Evolutionary conservation across 1,139 yeast genomes (phyloP).

Genomic region (Zygosaccharomyces pseudobailii): DNA sequence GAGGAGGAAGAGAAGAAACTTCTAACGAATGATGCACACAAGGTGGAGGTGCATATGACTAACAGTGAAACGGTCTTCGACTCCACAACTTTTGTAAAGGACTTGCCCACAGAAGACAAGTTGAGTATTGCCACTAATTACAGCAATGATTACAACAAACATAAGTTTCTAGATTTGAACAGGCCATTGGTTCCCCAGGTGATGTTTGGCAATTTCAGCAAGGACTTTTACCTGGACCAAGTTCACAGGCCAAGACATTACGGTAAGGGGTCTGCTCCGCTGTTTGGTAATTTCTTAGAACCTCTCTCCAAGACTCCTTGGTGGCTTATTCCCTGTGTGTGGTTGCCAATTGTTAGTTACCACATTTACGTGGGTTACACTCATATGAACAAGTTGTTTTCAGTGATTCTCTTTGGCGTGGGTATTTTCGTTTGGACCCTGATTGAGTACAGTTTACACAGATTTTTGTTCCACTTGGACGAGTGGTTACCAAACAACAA

Average conservation of each 20-base stretch:
- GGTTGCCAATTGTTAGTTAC: slow-evolving; percentile 78
- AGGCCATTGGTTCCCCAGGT: slow-evolving; percentile 81
- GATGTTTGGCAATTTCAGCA: slow-evolving; percentile 63
- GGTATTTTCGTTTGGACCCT: slow-evolving; percentile 92
- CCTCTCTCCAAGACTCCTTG: slow-evolving; percentile 68
- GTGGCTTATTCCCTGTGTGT: slow-evolving; percentile 79
- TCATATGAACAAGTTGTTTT: slow-evolving; percentile 34
- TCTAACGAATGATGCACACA: slow-evolving; percentile 38
- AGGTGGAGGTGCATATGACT: slow-evolving; percentile 39
- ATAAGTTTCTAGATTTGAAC: slow-evolving; percentile 79
- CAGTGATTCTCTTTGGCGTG: slow-evolving; percentile 42
- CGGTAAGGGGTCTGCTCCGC: slow-evolving; percentile 86
- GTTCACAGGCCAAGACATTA: slow-evolving; percentile 96
- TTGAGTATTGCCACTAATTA: slow-evolving; percentile 77
- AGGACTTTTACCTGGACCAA: slow-evolving; percentile 89
- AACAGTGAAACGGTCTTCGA: slow-evolving; percentile 35
- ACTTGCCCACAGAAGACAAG: slow-evolving; percentile 66
- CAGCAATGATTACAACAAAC: slow-evolving; percentile 61
- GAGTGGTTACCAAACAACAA: slow-evolving; percentile 77
- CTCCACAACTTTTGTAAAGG: slow-evolving; percentile 49
- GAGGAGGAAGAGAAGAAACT: slow-evolving; percentile 55
- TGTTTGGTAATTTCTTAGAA: slow-evolving; percentile 71
- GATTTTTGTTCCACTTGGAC: slow-evolving; percentile 92
- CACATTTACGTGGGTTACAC: slow-evolving; percentile 41
- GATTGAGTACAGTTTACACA: slow-evolving; percentile 79